Conservation (phyloP, 306 rosid species). For the Canavalia ensiformis region DNA sequence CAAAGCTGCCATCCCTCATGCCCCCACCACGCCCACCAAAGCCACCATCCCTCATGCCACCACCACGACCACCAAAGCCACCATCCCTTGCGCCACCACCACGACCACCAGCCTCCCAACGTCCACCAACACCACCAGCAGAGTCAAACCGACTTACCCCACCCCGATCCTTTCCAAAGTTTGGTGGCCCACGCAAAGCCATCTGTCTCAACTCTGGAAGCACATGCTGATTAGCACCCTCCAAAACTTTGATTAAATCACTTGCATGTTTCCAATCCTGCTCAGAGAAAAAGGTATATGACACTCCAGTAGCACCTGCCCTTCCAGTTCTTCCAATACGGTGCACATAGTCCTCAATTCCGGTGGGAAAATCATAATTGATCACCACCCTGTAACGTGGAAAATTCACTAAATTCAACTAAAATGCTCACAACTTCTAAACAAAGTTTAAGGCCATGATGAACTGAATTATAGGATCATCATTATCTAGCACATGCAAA, state of each 20-base stretch:
- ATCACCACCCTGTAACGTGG: constrained; percentile 80
- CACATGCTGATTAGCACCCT: constrained; percentile 96
- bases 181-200: constrained; percentile 82
- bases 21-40: constrained; percentile 70
- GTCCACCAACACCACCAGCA: constrained; percentile 72
- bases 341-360: constrained; percentile 96
- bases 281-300: constrained; percentile 95
- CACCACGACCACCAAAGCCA: constrained; percentile 57
- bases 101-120: constrained; percentile 73
- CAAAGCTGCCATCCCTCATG: constrained; percentile 59
- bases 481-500: constrained; percentile 27
- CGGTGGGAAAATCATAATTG: constrained; percentile 97
- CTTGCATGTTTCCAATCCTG: constrained; percentile 97
- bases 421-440: constrained; percentile 3
- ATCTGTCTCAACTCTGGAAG: constrained; percentile 89
- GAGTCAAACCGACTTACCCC: constrained; percentile 72
- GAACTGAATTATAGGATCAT: constrained; percentile 20
- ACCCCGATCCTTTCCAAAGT: constrained; percentile 82
- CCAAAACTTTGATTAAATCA: constrained; percentile 92
- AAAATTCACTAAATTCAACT: neutral
- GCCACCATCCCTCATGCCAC: constrained; percentile 68
- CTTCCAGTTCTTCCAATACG: constrained; percentile 98
- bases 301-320: constrained; percentile 96
- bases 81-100: constrained; percentile 59
- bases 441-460: constrained; percentile 28